Evolutionary conservation across 2,329 filamentous ascomycete genomes (phyloP), one percentile per base, ranked within the genome.

Genomic region (Colletotrichum trifolii): DNA sequence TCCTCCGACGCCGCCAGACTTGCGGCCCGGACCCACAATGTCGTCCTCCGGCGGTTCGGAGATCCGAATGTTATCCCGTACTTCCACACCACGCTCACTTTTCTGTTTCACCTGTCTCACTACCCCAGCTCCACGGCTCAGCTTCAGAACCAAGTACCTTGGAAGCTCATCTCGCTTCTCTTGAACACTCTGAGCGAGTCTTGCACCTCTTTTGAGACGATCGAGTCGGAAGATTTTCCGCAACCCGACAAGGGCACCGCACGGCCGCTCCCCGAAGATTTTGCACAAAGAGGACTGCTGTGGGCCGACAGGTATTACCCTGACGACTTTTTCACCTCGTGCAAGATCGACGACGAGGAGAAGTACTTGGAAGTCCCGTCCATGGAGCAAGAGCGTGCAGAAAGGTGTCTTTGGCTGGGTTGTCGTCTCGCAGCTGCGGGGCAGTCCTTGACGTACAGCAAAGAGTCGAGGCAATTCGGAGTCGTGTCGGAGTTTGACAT

Each of bases 201-300:
- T 2, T 35, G 34, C 1, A 5, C 35, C 2, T 13, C 42, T 2
- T 39, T 25, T 2, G 50, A 55, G 4, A 54, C 12, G 40, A 34
- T 60, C 10, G 76, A 78, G 38, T 77, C 71, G 36, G 73, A 72
- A 1, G 71, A 76, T 0, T 88, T 91, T 61, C 85, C 86, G 0
- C 72, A 76, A 1, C 77, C 78, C 2, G 79, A 79, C 2, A 78
- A 78, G 43, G 75, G 76, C 2, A 73, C 81, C 0, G 81, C 80
- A 1, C 79, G 83, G 1, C 89, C 90, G 0, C 73, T 93, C 0
- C 89, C 89, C 0, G 91, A 93, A 53, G 91, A 94, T 66, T 92
- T 87, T 68, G 82, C 85, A 0, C 82, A 92, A 60, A 82, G 89
- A 1, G 91, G 91, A 0, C 77, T 91, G 2, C 73, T 88, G 2